Base-by-base conservation (phyloP, 176 grass and related monocot genomes). In the Luzula sylvatica region DNA sequence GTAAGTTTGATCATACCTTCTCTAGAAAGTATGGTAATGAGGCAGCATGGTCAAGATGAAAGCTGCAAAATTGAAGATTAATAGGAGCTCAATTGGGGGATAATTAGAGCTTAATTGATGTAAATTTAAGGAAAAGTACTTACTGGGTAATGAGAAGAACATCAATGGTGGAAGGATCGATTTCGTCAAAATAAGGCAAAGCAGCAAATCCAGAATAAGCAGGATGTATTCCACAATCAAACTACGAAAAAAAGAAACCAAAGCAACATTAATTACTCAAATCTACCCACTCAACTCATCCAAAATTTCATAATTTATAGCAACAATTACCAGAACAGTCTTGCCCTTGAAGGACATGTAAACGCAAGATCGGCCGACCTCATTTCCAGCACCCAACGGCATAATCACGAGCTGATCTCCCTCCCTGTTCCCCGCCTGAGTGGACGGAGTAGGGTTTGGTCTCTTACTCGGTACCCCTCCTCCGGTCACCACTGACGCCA, bases 211-310 rank as follows among this genome's bases (percentile, higher is more conserved):
- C 83, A 5, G 83, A 83, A 67, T 95, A 95, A 0, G 77, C 90
- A 25, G 90, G 90, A 68, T 95, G 90, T 67, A 95, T 95, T 40
- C 90, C 90, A 65, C 90, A 96, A 15, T 96, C 90, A 29, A 96
- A 96, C 84, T 96, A 26, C 7, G 23, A 25, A 14, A 58, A 42
- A 23, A 55, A 15, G 27, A 40, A 49, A 32, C 0, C 29, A 35
- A 17, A 26, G 20, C 26, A 11, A 56, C 11, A 61, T 44, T 16
- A 26, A 19, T 27, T 20, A 63, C 21, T 48, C 42, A 14, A 32
- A 32, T 32, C 3, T 32, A 32, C 3, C 30, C 30, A 4, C 3
- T 7, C 1, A 35, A 35, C 0, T 35, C 30, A 35, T 4, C 30
- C 30, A 4, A 7, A 35, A 35, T 35, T 35, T 35, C 30, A 4